phyloP scores from a whole-genome alignment of 805 yeast species.

The Barnettozyma vustinii region DNA sequence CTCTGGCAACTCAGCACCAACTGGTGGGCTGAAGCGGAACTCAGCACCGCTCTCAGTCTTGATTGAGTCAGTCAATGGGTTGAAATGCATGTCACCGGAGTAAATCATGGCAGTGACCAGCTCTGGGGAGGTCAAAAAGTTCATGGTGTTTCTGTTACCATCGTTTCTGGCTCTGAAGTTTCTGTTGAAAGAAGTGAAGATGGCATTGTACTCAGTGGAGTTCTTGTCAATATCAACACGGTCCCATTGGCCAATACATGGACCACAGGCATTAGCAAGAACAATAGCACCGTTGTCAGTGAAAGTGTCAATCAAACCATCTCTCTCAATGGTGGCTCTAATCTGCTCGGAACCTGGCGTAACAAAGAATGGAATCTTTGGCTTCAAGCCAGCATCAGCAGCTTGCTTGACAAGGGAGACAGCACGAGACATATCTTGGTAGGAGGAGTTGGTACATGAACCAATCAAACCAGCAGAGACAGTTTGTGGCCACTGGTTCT shows the following conservation, averaged over 20 bases:
- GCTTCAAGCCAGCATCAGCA: slow-evolving; percentile 75
- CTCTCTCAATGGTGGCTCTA: slow-evolving; percentile 94
- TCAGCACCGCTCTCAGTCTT: slow-evolving; percentile 60
- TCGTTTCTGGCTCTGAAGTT: slow-evolving; percentile 97
- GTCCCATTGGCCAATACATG: slow-evolving; percentile 99
- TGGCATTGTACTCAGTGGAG: slow-evolving; percentile 71
- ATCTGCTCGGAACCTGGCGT: slow-evolving; percentile 99
- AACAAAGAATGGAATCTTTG: slow-evolving; percentile 87
- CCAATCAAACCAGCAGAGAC: slow-evolving; percentile 95
- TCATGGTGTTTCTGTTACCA: slow-evolving; percentile 96
- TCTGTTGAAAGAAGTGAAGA: slow-evolving; percentile 96
- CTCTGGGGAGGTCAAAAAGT: slow-evolving; percentile 98
- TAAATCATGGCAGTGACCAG: slow-evolving; percentile 95
- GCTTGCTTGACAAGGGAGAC: slow-evolving; percentile 89
- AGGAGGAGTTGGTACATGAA: slow-evolving; percentile 96
- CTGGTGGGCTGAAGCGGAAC: slow-evolving; percentile 76
- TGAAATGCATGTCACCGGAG: slow-evolving; percentile 87
- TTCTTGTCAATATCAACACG: slow-evolving; percentile 70
- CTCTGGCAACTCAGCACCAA: slow-evolving; percentile 79
- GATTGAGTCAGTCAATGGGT: slow-evolving; percentile 86
- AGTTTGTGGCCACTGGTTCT: slow-evolving; percentile 78
- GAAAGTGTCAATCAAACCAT: slow-evolving; percentile 79
- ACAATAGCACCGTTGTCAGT: slow-evolving; percentile 87
- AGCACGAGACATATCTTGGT: slow-evolving; percentile 97
- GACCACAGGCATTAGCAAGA: slow-evolving; percentile 97